These are phyloP conservation scores for Fragaria iinumae DNA, from an alignment of 306 rosid genomes.

Conservation along the genomic window DNA sequence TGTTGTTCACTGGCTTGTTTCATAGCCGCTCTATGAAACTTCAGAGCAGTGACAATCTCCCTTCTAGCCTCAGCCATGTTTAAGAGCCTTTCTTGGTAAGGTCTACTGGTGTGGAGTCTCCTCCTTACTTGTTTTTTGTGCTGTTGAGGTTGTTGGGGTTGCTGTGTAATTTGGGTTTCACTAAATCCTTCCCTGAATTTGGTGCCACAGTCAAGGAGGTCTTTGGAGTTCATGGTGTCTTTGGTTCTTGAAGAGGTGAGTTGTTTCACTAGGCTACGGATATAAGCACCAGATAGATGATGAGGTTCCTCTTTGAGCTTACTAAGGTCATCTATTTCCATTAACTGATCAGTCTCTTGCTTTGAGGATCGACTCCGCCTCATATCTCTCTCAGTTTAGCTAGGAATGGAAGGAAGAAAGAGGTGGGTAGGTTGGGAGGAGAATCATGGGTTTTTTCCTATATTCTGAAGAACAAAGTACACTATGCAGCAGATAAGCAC, in stretches of 20 bases:
- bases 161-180: constrained; percentile 30
- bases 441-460: constrained; percentile 50
- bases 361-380: constrained; percentile 34
- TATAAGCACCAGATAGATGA: constrained; percentile 62
- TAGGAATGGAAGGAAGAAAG: constrained; percentile 36
- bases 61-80: constrained; percentile 95
- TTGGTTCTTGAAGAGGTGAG: constrained; percentile 56
- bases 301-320: constrained; percentile 46
- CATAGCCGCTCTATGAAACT: constrained; percentile 86
- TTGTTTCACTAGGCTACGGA: constrained; percentile 71
- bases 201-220: constrained; percentile 31
- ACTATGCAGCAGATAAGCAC: constrained; percentile 44
- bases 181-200: constrained; percentile 34
- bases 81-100: constrained; percentile 72
- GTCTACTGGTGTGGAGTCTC: constrained; percentile 68
- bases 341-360: constrained; percentile 27
- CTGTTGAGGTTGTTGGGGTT: constrained; percentile 33
- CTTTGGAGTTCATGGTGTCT: constrained; percentile 42
- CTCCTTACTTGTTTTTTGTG: constrained; percentile 78
- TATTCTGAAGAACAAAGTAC: constrained; percentile 50
- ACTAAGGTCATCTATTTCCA: constrained; percentile 46
- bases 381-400: constrained; percentile 30
- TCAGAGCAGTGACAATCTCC: constrained; percentile 87
- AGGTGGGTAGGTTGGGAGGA: constrained; percentile 43
- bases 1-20: constrained; percentile 66